phyloP scores from a whole-genome alignment of 2,329 filamentous ascomycete genomes.

The Fusarium protoensiforme region DNA sequence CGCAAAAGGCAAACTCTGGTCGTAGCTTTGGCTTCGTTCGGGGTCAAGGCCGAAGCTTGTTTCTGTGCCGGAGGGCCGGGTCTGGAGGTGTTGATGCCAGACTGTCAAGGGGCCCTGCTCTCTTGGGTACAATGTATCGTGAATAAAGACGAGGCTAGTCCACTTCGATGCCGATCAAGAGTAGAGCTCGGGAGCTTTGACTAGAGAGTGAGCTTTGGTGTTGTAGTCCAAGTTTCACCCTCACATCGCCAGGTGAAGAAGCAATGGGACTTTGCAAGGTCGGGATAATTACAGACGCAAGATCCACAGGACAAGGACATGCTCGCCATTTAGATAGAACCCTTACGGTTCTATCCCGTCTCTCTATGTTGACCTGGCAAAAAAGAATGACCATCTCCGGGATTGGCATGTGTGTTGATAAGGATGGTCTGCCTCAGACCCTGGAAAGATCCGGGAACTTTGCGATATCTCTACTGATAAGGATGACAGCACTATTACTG shows the following conservation, averaged over 20 bases:
- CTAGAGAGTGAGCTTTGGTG: neutral
- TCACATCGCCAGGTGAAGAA: neutral
- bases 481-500: neutral
- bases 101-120: neutral
- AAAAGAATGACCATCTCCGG: constrained; percentile 4
- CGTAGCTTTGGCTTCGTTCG: constrained; percentile 5
- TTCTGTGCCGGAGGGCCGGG: neutral
- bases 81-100: neutral
- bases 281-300: neutral
- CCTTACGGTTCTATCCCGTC: neutral
- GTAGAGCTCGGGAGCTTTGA: neutral
- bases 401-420: constrained; percentile 35
- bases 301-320: constrained; percentile 1
- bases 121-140: neutral
- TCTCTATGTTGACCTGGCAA: neutral
- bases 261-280: neutral
- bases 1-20: constrained; percentile 16
- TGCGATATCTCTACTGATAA: constrained; percentile 27
- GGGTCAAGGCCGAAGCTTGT: constrained; percentile 9
- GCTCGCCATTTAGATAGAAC: neutral
- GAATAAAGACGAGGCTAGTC: neutral
- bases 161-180: neutral
- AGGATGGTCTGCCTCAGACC: constrained; percentile 35
- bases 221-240: neutral
- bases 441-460: constrained; percentile 5